phyloP scores from a whole-genome alignment of 805 yeast genomes.

The Starmerella bacillaris region DNA sequence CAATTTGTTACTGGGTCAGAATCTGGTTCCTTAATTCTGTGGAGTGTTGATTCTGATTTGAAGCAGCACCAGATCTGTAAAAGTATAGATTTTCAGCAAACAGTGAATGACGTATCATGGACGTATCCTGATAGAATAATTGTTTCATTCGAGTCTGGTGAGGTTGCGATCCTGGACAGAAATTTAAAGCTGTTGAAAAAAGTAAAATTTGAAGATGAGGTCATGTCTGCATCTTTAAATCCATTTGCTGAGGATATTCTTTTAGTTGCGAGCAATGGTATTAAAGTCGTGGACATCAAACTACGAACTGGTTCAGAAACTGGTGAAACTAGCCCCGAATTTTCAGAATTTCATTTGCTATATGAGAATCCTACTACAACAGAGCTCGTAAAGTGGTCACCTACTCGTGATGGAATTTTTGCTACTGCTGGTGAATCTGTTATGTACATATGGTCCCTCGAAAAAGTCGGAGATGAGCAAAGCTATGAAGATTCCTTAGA shows the following conservation, averaged over 20 bases:
- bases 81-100: slow-evolving; percentile 22
- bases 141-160: slow-evolving; percentile 57
- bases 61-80: neutral
- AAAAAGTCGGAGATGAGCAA: slow-evolving; percentile 68
- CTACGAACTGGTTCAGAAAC: slow-evolving; percentile 2
- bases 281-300: neutral
- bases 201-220: slow-evolving; percentile 38
- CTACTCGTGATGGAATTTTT: slow-evolving; percentile 55
- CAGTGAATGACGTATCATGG: slow-evolving; percentile 56
- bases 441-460: slow-evolving; percentile 64
- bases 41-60: slow-evolving; percentile 33
- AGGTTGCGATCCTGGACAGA: slow-evolving; percentile 44
- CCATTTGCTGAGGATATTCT: slow-evolving; percentile 31
- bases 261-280: neutral
- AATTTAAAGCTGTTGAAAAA: slow-evolving; percentile 20
- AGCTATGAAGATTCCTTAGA: slow-evolving; percentile 76
- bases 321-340: slow-evolving; percentile 30
- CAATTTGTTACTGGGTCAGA: slow-evolving; percentile 47
- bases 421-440: slow-evolving; percentile 57
- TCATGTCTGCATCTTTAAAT: slow-evolving; percentile 52
- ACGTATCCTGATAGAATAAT: slow-evolving; percentile 32
- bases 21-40: slow-evolving; percentile 47
- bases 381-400: slow-evolving; percentile 54
- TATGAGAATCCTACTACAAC: too few relatives aligned
- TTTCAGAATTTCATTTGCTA: slow-evolving; percentile 28